phyloP scores from a whole-genome alignment of 2,329 filamentous ascomycete species.

The Diaporthe caulivora region DNA sequence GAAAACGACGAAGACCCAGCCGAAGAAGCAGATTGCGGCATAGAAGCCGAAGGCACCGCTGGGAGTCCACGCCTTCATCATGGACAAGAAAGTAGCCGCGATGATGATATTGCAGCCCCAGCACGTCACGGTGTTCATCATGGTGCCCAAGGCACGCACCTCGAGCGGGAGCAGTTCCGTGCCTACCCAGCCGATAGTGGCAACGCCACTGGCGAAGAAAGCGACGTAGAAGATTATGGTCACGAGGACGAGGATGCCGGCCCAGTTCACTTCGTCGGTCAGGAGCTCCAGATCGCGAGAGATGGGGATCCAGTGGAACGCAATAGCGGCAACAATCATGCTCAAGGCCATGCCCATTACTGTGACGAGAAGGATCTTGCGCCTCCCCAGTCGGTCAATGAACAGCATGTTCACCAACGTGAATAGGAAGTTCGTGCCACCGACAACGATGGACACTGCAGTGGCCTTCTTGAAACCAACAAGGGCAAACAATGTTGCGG shows the following conservation, averaged over 20 bases:
- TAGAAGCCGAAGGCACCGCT: constrained; percentile 63
- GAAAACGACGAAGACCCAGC: constrained; percentile 58
- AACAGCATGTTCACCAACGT: constrained; percentile 57
- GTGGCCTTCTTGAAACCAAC: constrained; percentile 60
- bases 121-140: constrained; percentile 56
- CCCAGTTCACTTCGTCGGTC: constrained; percentile 48
- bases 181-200: constrained; percentile 57
- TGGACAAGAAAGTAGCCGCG: constrained; percentile 58
- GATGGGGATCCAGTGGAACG: constrained; percentile 59
- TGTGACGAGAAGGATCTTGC: constrained; percentile 54
- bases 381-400: constrained; percentile 56
- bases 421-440: constrained; percentile 58
- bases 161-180: constrained; percentile 59
- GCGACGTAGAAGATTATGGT: constrained; percentile 55
- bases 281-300: constrained; percentile 52
- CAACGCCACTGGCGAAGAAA: constrained; percentile 57
- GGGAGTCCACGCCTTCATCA: constrained; percentile 59
- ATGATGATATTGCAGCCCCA: constrained; percentile 60
- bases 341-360: constrained; percentile 56
- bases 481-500: constrained; percentile 44
- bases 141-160: constrained; percentile 58
- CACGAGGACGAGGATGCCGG: constrained; percentile 52
- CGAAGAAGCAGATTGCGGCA: constrained; percentile 58
- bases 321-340: constrained; percentile 54
- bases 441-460: constrained; percentile 55